These are phyloP conservation scores for Saprolegnia diclina DNA, from an alignment of 352 stramenopile species.

Conservation along the genomic window DNA sequence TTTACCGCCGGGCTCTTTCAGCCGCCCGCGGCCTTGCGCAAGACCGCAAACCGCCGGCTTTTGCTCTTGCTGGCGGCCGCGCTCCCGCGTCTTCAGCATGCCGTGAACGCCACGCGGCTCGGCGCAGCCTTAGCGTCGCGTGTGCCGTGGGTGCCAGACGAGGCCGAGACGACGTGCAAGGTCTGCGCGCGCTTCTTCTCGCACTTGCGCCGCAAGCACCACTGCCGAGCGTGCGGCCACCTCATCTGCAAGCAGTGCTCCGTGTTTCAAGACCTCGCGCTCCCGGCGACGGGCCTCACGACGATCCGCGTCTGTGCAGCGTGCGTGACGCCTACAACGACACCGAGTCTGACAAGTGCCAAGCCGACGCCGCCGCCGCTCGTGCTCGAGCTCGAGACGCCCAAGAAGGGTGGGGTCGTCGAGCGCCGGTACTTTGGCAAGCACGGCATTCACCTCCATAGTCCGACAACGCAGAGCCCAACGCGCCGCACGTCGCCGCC, in stretches of 20 bases:
- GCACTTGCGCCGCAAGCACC: slow-evolving; percentile 56
- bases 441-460: background rate
- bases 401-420: background rate
- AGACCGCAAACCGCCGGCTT: slow-evolving; percentile 27
- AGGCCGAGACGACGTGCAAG: slow-evolving; percentile 45
- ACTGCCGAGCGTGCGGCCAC: slow-evolving; percentile 70
- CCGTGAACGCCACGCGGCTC: slow-evolving; percentile 30
- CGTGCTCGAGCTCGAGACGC: background rate
- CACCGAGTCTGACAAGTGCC: background rate
- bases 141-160: slow-evolving; percentile 57
- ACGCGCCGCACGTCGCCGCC: background rate
- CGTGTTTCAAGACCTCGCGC: slow-evolving; percentile 58
- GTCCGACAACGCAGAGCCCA: background rate
- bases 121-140: slow-evolving; percentile 41
- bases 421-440: slow-evolving; percentile 8
- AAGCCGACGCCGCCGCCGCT: background rate
- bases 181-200: slow-evolving; percentile 66
- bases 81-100: slow-evolving; percentile 37
- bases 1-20: slow-evolving; percentile 60
- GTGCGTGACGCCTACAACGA: slow-evolving; percentile 28
- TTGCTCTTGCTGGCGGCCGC: slow-evolving; percentile 11
- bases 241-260: slow-evolving; percentile 73
- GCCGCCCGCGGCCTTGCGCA: slow-evolving; percentile 21
- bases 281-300: slow-evolving; percentile 58
- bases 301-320: slow-evolving; percentile 57